Conservation (phyloP, 225 moss, liverwort and hornwort species). For the Lunularia cruciata region DNA sequence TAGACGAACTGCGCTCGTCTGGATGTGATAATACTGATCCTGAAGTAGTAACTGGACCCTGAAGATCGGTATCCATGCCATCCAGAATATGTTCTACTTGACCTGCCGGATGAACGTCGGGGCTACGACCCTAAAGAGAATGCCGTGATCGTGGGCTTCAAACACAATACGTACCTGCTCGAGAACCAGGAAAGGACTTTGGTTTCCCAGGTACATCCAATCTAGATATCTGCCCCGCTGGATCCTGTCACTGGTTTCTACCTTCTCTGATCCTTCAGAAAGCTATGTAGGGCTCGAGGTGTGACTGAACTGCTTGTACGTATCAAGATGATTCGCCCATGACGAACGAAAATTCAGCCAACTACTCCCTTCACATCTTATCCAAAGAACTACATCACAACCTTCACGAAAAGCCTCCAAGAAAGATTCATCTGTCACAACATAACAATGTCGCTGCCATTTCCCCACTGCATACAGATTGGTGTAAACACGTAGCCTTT, state of each 20-base stretch:
- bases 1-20: too few species aligned
- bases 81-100: too few species aligned
- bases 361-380: background rate
- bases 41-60: too few species aligned
- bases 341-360: background rate
- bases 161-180: background rate
- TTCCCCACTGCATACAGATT: background rate
- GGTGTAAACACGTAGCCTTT: background rate
- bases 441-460: background rate
- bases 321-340: background rate
- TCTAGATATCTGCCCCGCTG: background rate
- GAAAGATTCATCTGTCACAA: background rate
- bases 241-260: background rate
- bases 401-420: background rate
- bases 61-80: too few species aligned
- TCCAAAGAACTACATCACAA: background rate
- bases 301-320: background rate
- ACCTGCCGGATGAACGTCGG: too few species aligned
- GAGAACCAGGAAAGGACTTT: background rate
- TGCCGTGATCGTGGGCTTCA: background rate
- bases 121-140: too few species aligned
- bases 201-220: background rate
- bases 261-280: background rate
- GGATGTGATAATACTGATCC: too few species aligned
- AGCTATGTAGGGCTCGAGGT: background rate